Evolutionary conservation across 176 grass and related monocot genomes (phyloP).

Genomic region (Rhynchospora tenuis): DNA sequence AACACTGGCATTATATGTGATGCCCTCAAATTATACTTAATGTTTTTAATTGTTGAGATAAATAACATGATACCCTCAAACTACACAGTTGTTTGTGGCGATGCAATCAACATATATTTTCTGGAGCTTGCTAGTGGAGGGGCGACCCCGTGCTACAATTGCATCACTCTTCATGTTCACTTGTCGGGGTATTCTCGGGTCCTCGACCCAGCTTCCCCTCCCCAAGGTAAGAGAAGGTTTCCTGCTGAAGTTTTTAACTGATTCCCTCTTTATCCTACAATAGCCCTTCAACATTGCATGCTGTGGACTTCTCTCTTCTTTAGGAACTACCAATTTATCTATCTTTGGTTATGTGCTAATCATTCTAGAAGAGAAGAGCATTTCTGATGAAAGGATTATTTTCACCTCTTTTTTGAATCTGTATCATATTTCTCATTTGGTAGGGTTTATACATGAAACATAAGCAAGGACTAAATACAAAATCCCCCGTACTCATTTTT

Average conservation of each 20-base stretch:
- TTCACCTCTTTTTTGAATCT: neutral
- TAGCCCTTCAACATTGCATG: neutral
- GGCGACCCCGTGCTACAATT: slow-evolving; percentile 51
- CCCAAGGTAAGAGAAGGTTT: slow-evolving; percentile 26
- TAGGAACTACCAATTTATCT: neutral
- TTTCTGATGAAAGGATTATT: neutral
- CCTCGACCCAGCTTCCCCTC: slow-evolving; percentile 77
- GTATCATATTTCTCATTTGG: neutral
- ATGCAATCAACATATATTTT: slow-evolving; percentile 90
- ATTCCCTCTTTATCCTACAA: neutral
- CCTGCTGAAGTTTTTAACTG: neutral
- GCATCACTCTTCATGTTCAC: slow-evolving; percentile 94
- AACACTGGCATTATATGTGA: neutral
- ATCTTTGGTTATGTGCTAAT: neutral
- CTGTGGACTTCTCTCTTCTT: neutral
- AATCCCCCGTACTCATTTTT: neutral
- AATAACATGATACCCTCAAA: neutral
- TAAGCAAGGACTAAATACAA: neutral
- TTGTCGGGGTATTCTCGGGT: slow-evolving; percentile 72
- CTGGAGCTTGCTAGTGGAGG: slow-evolving; percentile 77
- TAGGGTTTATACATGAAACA: neutral
- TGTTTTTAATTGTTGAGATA: neutral
- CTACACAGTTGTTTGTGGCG: slow-evolving; percentile 66
- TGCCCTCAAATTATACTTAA: neutral
- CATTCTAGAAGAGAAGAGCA: neutral